Conservation (phyloP, 1,284 basidiomycete genomes). For the Apiotrichum domesticum region DNA sequence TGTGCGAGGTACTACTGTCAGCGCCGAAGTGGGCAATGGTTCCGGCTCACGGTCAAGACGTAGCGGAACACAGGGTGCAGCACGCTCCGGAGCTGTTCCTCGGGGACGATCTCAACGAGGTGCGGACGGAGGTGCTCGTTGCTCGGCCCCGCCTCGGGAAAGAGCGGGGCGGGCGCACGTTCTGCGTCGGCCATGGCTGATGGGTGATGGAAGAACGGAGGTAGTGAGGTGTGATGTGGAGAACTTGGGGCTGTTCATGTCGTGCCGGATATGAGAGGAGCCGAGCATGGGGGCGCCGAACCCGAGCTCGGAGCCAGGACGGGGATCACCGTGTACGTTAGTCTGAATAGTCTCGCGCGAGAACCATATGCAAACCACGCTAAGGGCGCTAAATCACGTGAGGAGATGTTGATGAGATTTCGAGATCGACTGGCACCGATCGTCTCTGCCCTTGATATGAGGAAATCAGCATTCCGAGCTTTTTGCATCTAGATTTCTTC, state of each 20-base stretch:
- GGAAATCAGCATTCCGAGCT: no score
- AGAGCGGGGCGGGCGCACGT: slow-evolving; percentile 4
- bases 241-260: background rate
- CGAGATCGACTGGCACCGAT: background rate
- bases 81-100: slow-evolving; percentile 87
- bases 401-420: background rate
- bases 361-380: background rate
- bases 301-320: no score
- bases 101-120: slow-evolving; percentile 89
- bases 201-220: no score
- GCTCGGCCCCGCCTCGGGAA: slow-evolving; percentile 15
- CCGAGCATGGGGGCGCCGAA: no score
- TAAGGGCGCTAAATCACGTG: background rate
- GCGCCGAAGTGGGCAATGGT: background rate
- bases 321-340: no score
- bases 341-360: no score
- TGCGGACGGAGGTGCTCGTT: slow-evolving; percentile 57
- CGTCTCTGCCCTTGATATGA: no score
- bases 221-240: background rate
- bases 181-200: background rate
- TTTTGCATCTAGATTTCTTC: background rate
- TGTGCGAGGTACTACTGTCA: slow-evolving; percentile 79
- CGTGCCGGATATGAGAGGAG: no score
- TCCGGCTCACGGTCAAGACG: slow-evolving; percentile 67
- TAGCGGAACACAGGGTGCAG: slow-evolving; percentile 95